These are phyloP conservation scores for Aphanomyces astaci DNA, from an alignment of 352 stramenopile species.

Conservation along the genomic window DNA sequence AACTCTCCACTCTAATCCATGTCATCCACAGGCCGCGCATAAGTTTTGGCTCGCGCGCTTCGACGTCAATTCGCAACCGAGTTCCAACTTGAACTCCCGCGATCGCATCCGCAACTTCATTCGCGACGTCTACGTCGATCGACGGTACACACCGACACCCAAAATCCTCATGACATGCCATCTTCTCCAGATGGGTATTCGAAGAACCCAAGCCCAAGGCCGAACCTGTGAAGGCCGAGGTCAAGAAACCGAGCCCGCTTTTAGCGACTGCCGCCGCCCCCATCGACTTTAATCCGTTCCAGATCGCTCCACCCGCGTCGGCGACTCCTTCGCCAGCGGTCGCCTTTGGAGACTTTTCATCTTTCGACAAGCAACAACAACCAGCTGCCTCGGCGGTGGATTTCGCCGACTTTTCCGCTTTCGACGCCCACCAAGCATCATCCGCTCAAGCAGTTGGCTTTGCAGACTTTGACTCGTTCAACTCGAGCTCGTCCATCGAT, in stretches of 20 bases:
- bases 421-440: conserved; percentile 23
- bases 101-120: conserved; percentile 86
- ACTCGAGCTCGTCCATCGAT: not conserved
- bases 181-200: conserved; percentile 53
- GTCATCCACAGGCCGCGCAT: conserved; percentile 65
- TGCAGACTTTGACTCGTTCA: conserved; percentile 22
- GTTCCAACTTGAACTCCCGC: conserved; percentile 53
- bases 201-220: conserved; percentile 57
- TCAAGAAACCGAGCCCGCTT: conserved; percentile 38
- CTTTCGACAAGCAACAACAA: conserved; percentile 43
- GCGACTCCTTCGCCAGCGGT: conserved; percentile 11
- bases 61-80: conserved; percentile 67
- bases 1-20: too few species aligned
- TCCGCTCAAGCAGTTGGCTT: conserved; percentile 28
- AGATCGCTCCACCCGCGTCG: conserved; percentile 5
- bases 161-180: not conserved
- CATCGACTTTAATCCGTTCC: conserved; percentile 20
- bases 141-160: conserved; percentile 25
- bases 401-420: conserved; percentile 47
- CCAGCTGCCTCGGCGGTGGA: conserved; percentile 27
- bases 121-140: conserved; percentile 78
- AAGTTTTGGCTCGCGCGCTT: conserved; percentile 81
- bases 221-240: conserved; percentile 37
- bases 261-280: not conserved
- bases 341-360: conserved; percentile 68